Conservation (phyloP, 805 yeast species). For the Wickerhamiella azyma region DNA sequence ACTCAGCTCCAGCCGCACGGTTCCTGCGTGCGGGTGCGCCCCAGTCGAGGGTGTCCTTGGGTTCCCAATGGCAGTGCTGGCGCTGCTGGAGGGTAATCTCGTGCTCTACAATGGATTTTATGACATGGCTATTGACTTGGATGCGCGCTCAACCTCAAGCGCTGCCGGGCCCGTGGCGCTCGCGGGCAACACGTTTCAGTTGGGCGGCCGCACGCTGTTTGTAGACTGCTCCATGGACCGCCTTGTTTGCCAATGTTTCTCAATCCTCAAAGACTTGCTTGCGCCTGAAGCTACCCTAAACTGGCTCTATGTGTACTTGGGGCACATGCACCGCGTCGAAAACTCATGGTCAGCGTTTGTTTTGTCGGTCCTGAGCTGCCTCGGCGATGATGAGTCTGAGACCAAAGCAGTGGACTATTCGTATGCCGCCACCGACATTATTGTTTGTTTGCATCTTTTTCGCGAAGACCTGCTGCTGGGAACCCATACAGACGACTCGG, state of each 20-base stretch:
- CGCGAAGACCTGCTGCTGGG: constrained; percentile 64
- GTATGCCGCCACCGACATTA: constrained; percentile 28
- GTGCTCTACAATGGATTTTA: background rate
- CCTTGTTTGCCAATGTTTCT: constrained; percentile 5
- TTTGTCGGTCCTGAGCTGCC: background rate
- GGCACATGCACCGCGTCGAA: background rate
- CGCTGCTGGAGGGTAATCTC: background rate
- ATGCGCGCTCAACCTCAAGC: background rate
- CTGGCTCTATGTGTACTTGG: constrained; percentile 8
- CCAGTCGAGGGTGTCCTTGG: too few relatives aligned
- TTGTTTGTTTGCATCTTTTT: constrained; percentile 57
- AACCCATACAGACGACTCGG: constrained; percentile 28
- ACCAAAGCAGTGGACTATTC: background rate
- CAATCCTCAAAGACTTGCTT: background rate
- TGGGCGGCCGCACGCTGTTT: background rate
- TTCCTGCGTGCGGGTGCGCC: too few relatives aligned
- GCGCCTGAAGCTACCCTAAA: constrained; percentile 1
- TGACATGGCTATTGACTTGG: background rate
- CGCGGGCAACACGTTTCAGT: background rate
- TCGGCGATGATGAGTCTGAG: background rate
- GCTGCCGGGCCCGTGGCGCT: background rate
- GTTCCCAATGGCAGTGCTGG: background rate
- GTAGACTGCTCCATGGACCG: background rate
- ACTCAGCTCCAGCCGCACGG: too few relatives aligned
- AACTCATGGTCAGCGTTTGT: constrained; percentile 2